Evolutionary conservation across 2,329 filamentous ascomycete genomes (phyloP).

Genomic region (Sporothrix sp.): DNA sequence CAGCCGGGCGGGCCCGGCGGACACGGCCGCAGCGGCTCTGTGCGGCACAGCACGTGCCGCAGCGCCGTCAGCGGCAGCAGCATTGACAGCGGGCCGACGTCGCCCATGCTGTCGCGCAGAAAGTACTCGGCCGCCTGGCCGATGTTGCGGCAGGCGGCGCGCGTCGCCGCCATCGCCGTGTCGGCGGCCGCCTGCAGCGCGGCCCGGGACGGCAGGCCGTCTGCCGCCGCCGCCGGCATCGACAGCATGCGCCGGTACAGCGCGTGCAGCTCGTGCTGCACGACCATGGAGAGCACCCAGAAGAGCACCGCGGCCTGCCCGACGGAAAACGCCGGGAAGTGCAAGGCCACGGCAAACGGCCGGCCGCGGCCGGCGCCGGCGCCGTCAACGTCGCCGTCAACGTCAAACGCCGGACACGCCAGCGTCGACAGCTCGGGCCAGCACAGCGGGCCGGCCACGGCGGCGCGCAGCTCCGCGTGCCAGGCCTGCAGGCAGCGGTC

Average conservation of each 20-base stretch:
- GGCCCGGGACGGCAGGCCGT: not conserved
- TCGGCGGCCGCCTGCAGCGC: not conserved
- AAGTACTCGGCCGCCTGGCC: slow-evolving; percentile 21
- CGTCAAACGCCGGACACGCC: not conserved
- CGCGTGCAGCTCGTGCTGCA: slow-evolving; percentile 13
- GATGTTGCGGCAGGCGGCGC: slow-evolving; percentile 16
- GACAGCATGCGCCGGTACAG: slow-evolving; percentile 5
- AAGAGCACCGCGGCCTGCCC: slow-evolving; percentile 17
- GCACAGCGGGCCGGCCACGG: slow-evolving; percentile 18
- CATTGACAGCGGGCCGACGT: slow-evolving; percentile 16
- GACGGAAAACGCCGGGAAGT: slow-evolving; percentile 19
- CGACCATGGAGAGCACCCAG: slow-evolving; percentile 16
- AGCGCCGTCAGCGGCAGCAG: slow-evolving; percentile 14
- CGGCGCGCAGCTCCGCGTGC: slow-evolving; percentile 13
- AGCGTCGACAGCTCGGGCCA: slow-evolving; percentile 17
- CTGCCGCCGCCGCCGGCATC: not conserved
- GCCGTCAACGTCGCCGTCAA: too few relatives aligned
- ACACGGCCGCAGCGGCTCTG: not conserved
- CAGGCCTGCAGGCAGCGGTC: slow-evolving; percentile 11
- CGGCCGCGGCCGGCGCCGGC: not conserved
- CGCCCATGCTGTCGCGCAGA: slow-evolving; percentile 14
- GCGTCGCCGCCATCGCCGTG: not conserved
- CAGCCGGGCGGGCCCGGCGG: not conserved
- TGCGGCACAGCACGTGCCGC: not conserved
- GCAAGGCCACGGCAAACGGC: slow-evolving; percentile 19